These are phyloP conservation scores for Geotrichum candidum DNA, from an alignment of 1,139 yeast species.

Conservation along the genomic window DNA sequence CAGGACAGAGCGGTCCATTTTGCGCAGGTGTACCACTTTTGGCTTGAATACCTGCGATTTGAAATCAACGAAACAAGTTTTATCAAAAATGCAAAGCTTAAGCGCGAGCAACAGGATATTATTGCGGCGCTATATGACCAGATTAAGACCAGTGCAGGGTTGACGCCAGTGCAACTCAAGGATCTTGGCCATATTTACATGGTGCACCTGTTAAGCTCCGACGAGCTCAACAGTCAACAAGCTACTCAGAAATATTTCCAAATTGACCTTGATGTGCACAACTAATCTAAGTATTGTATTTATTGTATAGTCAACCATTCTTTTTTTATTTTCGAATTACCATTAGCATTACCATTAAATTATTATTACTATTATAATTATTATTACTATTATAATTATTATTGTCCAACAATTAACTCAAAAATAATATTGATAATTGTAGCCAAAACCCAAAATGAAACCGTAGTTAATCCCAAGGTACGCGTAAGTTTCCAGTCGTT, in stretches of 20 bases:
- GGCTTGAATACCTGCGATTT: slow-evolving; percentile 33
- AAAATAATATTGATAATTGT: slow-evolving; percentile 28
- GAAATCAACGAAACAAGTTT: slow-evolving; percentile 24
- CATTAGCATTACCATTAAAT: neutral
- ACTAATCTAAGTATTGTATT: neutral
- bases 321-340: neutral
- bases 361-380: neutral
- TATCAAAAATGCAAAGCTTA: neutral
- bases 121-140: slow-evolving; percentile 12
- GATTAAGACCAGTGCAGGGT: slow-evolving; percentile 16
- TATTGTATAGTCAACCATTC: neutral
- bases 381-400: neutral
- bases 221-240: slow-evolving; percentile 7
- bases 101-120: slow-evolving; percentile 1
- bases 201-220: slow-evolving; percentile 27
- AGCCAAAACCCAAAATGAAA: slow-evolving; percentile 50
- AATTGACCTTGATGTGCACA: slow-evolving; percentile 13
- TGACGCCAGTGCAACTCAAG: slow-evolving; percentile 28
- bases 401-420: slow-evolving; percentile 20
- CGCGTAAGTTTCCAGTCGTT: slow-evolving; percentile 63
- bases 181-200: slow-evolving; percentile 34
- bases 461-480: slow-evolving; percentile 48
- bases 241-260: slow-evolving; percentile 16
- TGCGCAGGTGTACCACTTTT: slow-evolving; percentile 29
- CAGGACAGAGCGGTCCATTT: slow-evolving; percentile 22